A percentile compares a stretch with the other conserved stretches of the same genome.
Conservation (phyloP, 208 protist species). For the Leishmania mexicana region DNA sequence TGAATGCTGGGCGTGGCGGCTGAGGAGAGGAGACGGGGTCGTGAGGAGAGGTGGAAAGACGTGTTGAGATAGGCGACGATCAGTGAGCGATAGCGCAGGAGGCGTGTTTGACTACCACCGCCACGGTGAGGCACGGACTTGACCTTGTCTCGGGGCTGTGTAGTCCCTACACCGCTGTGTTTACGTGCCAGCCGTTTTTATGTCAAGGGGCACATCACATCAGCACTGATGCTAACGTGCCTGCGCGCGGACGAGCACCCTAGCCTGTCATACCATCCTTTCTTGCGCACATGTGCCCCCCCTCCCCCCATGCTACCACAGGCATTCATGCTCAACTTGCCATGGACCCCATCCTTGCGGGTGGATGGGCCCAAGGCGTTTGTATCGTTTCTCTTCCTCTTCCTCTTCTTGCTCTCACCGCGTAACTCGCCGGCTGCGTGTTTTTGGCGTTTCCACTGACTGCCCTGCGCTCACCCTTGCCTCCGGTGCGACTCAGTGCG, state of each 20-base stretch:
- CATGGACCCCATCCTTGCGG: neutral
- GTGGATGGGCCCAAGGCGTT: neutral
- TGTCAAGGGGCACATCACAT: neutral
- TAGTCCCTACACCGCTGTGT: neutral
- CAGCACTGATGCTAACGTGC: neutral
- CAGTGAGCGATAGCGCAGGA: neutral
- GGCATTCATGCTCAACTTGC: neutral
- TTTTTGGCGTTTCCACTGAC: neutral
- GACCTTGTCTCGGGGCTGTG: neutral
- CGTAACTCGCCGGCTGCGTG: neutral
- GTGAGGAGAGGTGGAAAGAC: neutral
- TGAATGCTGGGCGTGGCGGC: neutral
- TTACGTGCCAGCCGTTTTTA: neutral
- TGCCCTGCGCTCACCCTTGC: neutral
- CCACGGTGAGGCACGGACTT: neutral
- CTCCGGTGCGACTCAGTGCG: neutral
- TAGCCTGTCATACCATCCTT: neutral
- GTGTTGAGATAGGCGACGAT: neutral
- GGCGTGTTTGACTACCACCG: neutral
- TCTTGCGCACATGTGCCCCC: neutral
- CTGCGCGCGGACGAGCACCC: neutral
- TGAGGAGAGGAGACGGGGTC: neutral
- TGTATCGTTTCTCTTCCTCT: neutral
- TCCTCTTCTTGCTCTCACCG: neutral
- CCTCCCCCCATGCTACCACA: neutral